Conservation (phyloP, 352 stramenopile genomes). For the Pythium oligandrum region DNA sequence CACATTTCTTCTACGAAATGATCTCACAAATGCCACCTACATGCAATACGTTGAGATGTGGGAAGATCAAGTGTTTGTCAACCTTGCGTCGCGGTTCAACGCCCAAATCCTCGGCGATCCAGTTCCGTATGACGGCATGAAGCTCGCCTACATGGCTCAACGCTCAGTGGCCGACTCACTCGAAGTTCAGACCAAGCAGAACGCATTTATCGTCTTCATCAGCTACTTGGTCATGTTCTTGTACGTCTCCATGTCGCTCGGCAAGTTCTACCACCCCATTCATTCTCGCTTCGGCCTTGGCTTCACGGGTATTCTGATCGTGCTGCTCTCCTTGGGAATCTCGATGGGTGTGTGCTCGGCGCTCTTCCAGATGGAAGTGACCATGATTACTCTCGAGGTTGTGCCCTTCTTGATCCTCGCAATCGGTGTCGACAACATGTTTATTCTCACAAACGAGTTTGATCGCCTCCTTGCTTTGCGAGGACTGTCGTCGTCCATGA, state of each 20-base stretch:
- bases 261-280: slow-evolving; percentile 58
- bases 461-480: slow-evolving; percentile 51
- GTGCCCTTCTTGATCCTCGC: slow-evolving; percentile 90
- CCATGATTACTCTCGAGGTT: slow-evolving; percentile 90
- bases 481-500: slow-evolving; percentile 26
- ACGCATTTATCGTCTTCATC: slow-evolving; percentile 84
- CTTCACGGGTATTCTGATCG: slow-evolving; percentile 81
- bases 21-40: slow-evolving; percentile 70
- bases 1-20: slow-evolving; percentile 86
- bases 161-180: slow-evolving; percentile 82
- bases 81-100: slow-evolving; percentile 18
- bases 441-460: slow-evolving; percentile 89
- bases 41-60: slow-evolving; percentile 68
- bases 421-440: slow-evolving; percentile 92
- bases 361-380: slow-evolving; percentile 74
- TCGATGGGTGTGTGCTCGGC: slow-evolving; percentile 64
- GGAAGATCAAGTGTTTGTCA: slow-evolving; percentile 78
- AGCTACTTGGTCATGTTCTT: slow-evolving; percentile 90
- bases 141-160: slow-evolving; percentile 83
- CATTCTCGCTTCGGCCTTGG: slow-evolving; percentile 78
- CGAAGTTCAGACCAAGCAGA: slow-evolving; percentile 80
- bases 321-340: slow-evolving; percentile 70
- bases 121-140: slow-evolving; percentile 37
- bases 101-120: slow-evolving; percentile 5
- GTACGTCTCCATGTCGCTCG: slow-evolving; percentile 85